A percentile compares a stretch with the other conserved stretches of the same genome.
phyloP scores from a whole-genome alignment of 2,329 filamentous ascomycete species.

The Cladorrhinum sp. region DNA sequence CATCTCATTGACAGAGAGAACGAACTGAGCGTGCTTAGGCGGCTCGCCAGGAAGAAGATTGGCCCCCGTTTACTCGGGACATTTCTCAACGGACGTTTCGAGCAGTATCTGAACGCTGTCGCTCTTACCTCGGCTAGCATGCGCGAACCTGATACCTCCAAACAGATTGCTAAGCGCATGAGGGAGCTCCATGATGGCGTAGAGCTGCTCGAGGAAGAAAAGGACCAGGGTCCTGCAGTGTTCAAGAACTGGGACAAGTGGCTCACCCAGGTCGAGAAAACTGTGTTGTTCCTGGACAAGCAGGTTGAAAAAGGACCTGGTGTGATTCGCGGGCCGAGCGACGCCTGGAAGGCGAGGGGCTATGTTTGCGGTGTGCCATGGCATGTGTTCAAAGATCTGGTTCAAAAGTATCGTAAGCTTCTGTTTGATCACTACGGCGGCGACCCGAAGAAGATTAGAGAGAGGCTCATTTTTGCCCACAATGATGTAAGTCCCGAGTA shows the following conservation, averaged over 20 bases:
- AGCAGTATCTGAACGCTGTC: conserved; percentile 85
- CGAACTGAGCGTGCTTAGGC: conserved; percentile 80
- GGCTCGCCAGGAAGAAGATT: conserved; percentile 87
- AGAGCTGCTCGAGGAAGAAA: conserved; percentile 76
- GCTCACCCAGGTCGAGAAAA: conserved; percentile 64
- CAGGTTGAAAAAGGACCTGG: conserved; percentile 52
- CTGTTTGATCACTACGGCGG: conserved; percentile 72
- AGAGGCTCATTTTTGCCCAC: conserved; percentile 88
- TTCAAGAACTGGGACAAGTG: conserved; percentile 96
- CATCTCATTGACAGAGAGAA: conserved; percentile 92
- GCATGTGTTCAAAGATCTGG: conserved; percentile 69
- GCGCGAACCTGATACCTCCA: conserved; percentile 76
- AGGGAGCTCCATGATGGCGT: conserved; percentile 92
- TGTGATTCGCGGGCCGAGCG: conserved; percentile 30
- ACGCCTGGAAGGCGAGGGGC: conserved; percentile 66
- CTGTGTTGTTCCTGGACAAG: conserved; percentile 54
- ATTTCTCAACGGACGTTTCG: conserved; percentile 92
- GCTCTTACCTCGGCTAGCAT: conserved; percentile 76
- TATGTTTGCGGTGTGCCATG: conserved; percentile 83
- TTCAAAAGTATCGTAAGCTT: conserved; percentile 74
- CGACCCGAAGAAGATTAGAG: conserved; percentile 62
- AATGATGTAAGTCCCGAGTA: conserved; percentile 70
- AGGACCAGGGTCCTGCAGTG: conserved; percentile 73
- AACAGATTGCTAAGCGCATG: conserved; percentile 96
- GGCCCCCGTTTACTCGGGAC: conserved; percentile 87